phyloP scores from a whole-genome alignment of 2,329 filamentous ascomycete genomes.

The Colletotrichum lupini region DNA sequence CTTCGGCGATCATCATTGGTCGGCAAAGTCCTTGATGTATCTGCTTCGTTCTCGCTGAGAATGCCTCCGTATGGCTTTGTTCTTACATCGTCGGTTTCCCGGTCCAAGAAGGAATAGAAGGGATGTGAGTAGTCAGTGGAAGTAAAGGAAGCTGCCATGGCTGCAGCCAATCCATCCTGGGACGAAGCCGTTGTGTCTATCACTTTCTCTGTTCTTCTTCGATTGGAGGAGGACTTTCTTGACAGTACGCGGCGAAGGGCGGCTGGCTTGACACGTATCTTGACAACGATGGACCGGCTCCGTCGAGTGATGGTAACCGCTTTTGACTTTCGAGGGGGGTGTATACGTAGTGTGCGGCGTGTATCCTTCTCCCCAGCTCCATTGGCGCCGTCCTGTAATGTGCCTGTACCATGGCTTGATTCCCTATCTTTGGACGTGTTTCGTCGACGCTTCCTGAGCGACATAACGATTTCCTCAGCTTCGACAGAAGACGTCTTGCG shows the following conservation, averaged over 20 bases:
- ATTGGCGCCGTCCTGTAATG: slow-evolving; percentile 42
- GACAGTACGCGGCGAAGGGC: slow-evolving; percentile 71
- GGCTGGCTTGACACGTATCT: slow-evolving; percentile 66
- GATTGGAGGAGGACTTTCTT: slow-evolving; percentile 64
- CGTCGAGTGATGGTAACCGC: slow-evolving; percentile 51
- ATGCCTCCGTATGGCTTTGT: slow-evolving; percentile 97
- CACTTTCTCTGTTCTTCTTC: slow-evolving; percentile 53
- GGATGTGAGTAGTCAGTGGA: slow-evolving; percentile 73
- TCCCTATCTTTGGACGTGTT: slow-evolving; percentile 57
- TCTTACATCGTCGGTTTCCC: slow-evolving; percentile 88
- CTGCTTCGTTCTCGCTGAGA: slow-evolving; percentile 86
- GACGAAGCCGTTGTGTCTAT: slow-evolving; percentile 42
- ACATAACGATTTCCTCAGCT: slow-evolving; percentile 64
- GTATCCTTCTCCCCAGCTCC: slow-evolving; percentile 47
- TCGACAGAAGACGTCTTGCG: slow-evolving; percentile 83
- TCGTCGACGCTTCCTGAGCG: slow-evolving; percentile 65
- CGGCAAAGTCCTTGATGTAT: slow-evolving; percentile 90
- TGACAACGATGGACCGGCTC: slow-evolving; percentile 59
- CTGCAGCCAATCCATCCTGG: slow-evolving; percentile 39
- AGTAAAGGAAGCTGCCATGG: slow-evolving; percentile 46
- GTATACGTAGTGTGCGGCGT: slow-evolving; percentile 70
- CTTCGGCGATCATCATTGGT: slow-evolving; percentile 81
- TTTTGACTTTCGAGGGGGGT: slow-evolving; percentile 51
- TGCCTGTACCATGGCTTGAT: slow-evolving; percentile 47
- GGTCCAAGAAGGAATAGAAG: slow-evolving; percentile 90